These are phyloP conservation scores for Paramecium bursaria DNA, from an alignment of 73 alveolate genomes.

Conservation along the genomic window DNA sequence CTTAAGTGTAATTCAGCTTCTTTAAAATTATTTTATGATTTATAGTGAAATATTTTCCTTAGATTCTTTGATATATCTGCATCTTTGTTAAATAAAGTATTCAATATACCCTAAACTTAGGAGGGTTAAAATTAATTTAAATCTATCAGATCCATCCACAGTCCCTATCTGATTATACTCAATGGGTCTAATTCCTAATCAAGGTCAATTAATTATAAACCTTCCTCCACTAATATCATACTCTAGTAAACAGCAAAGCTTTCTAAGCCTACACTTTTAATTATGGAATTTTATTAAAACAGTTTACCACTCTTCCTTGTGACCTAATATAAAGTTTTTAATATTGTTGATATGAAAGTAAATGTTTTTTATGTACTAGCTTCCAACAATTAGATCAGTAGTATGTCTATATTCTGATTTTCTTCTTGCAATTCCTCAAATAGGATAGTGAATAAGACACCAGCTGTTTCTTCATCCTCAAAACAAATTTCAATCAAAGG, in stretches of 20 bases:
- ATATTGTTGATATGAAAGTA: slow-evolving; percentile 36
- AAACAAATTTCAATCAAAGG: slow-evolving; percentile 39
- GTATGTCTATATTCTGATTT: not conserved
- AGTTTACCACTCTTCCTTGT: not conserved
- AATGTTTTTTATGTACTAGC: not conserved
- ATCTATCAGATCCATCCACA: slow-evolving; percentile 70
- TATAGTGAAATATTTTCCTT: not conserved
- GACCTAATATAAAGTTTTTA: slow-evolving; percentile 47
- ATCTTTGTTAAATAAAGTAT: not conserved
- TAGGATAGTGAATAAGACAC: slow-evolving; percentile 23
- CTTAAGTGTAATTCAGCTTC: not conserved
- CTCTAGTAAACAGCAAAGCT: slow-evolving; percentile 28
- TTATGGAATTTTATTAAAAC: slow-evolving; percentile 4
- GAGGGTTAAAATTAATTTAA: slow-evolving; percentile 50
- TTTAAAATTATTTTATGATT: not conserved
- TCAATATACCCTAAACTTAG: slow-evolving; percentile 56
- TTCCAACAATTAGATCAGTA: not conserved
- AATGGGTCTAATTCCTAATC: slow-evolving; percentile 1
- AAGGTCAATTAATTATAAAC: slow-evolving; percentile 46
- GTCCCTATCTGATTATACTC: not conserved
- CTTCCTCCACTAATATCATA: slow-evolving; percentile 44
- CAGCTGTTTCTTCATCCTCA: slow-evolving; percentile 59
- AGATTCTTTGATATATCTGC: not conserved
- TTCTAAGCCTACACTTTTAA: slow-evolving; percentile 35
- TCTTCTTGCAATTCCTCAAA: slow-evolving; percentile 18